These are phyloP conservation scores for Yarrowia keelungensis DNA, from an alignment of 805 yeast genomes.

Conservation along the genomic window DNA sequence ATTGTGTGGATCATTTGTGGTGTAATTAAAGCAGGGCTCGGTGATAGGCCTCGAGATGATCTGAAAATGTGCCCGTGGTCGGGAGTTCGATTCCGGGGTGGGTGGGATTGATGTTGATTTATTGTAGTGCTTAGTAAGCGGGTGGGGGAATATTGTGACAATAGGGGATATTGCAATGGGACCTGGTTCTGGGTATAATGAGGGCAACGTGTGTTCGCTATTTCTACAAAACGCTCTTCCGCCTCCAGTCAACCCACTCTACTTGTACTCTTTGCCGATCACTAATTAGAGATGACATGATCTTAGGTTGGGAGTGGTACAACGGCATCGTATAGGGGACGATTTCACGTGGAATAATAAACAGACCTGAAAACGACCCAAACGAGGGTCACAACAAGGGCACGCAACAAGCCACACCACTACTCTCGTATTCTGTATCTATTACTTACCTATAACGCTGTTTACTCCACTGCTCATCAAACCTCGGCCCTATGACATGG, in stretches of 20 bases:
- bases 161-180: too few species aligned
- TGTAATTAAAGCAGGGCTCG: not conserved
- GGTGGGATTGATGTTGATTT: too few species aligned
- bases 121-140: too few species aligned
- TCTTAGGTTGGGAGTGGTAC: not conserved
- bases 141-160: too few species aligned
- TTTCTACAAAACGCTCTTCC: too few species aligned
- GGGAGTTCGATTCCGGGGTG: slow-evolving; percentile 6
- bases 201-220: too few species aligned
- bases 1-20: slow-evolving; percentile 14
- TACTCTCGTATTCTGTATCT: not conserved
- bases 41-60: slow-evolving; percentile 1
- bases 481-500: slow-evolving; percentile 35
- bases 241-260: too few species aligned
- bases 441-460: not conserved
- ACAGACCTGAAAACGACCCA: too few species aligned
- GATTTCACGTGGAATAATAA: not conserved
- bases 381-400: not conserved
- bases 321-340: not conserved
- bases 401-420: not conserved
- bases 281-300: not conserved
- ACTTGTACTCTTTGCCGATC: too few species aligned
- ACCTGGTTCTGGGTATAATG: too few species aligned
- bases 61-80: slow-evolving; percentile 20
- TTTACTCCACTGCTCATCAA: not conserved